Percentiles rank a stretch among this genome's conserved stretches.
These are phyloP conservation scores for Tieghemostelium lacteum DNA, from an alignment of 78 protist species.

Conservation along the genomic window DNA sequence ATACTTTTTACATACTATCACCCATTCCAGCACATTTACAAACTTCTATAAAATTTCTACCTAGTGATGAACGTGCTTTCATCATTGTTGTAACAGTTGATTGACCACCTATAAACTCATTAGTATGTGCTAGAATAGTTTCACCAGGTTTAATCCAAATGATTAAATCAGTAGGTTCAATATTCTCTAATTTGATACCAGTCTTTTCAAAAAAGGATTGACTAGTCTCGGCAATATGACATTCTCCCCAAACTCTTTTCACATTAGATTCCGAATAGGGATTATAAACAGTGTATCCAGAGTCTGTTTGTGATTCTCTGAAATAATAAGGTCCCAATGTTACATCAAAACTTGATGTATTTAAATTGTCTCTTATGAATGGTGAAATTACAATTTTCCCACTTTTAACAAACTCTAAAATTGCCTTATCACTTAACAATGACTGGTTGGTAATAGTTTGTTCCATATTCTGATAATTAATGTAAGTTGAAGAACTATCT, in stretches of 20 bases:
- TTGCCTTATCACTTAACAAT: slow-evolving; percentile 74
- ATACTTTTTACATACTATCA: background rate
- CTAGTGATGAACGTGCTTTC: slow-evolving; percentile 81
- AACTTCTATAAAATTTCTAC: slow-evolving; percentile 82
- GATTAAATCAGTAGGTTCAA: slow-evolving; percentile 47
- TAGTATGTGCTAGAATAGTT: slow-evolving; percentile 72
- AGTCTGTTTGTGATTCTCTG: slow-evolving; percentile 58
- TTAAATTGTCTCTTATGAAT: slow-evolving; percentile 15
- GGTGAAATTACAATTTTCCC: slow-evolving; percentile 59
- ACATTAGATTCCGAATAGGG: slow-evolving; percentile 80
- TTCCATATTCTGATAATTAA: background rate
- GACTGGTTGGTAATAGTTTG: too few relatives aligned
- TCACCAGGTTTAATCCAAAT: slow-evolving; percentile 83
- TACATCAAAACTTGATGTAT: slow-evolving; percentile 78
- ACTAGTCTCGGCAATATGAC: slow-evolving; percentile 41
- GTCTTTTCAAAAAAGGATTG: slow-evolving; percentile 43
- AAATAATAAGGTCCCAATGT: slow-evolving; percentile 76
- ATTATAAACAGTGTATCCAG: slow-evolving; percentile 69
- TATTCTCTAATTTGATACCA: slow-evolving; percentile 54
- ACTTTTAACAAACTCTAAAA: slow-evolving; percentile 29
- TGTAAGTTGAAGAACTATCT: background rate
- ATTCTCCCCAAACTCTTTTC: slow-evolving; percentile 66
- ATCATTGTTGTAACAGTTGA: slow-evolving; percentile 81
- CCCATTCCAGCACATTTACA: slow-evolving; percentile 27
- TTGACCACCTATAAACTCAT: slow-evolving; percentile 80